Percentiles rank a stretch among this genome's conserved stretches.
Evolutionary conservation across 768 basidiomycete species (phyloP).

Genomic region (Leucocoprinus leucothites): DNA sequence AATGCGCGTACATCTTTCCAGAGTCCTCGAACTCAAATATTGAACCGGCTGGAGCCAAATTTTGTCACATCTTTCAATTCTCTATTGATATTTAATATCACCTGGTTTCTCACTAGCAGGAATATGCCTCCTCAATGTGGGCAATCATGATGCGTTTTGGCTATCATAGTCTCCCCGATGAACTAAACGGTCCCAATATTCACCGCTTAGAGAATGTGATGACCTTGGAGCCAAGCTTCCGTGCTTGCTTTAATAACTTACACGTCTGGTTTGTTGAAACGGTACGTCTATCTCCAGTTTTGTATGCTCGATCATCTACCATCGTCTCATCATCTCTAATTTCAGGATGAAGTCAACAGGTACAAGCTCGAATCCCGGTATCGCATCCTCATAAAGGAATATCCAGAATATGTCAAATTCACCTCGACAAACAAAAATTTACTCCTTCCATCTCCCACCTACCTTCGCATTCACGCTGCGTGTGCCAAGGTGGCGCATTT

Average conservation of each 20-base stretch:
- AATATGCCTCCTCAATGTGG: constrained; percentile 22
- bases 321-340: not conserved
- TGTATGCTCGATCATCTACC: too few relatives aligned
- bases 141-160: constrained; percentile 26
- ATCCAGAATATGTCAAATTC: constrained; percentile 19
- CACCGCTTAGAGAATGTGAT: constrained; percentile 30
- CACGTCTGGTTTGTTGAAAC: constrained; percentile 29
- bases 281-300: constrained; percentile 12
- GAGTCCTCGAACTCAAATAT: constrained; percentile 15
- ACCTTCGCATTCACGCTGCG: constrained; percentile 36
- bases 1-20: constrained; percentile 28
- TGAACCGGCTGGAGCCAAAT: too few relatives aligned
- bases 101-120: constrained; percentile 10
- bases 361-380: constrained; percentile 17
- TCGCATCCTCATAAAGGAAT: constrained; percentile 6
- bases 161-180: constrained; percentile 17
- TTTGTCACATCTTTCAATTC: not conserved
- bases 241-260: constrained; percentile 24
- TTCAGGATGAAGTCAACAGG: constrained; percentile 17
- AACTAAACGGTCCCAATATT: constrained; percentile 25
- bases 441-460: constrained; percentile 25
- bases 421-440: constrained; percentile 9
- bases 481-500: constrained; percentile 36
- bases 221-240: constrained; percentile 21
- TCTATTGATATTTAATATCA: constrained; percentile 3